These are phyloP conservation scores for Dendrobium huoshanense DNA, from an alignment of 106 monocot genomes.

Conservation along the genomic window DNA sequence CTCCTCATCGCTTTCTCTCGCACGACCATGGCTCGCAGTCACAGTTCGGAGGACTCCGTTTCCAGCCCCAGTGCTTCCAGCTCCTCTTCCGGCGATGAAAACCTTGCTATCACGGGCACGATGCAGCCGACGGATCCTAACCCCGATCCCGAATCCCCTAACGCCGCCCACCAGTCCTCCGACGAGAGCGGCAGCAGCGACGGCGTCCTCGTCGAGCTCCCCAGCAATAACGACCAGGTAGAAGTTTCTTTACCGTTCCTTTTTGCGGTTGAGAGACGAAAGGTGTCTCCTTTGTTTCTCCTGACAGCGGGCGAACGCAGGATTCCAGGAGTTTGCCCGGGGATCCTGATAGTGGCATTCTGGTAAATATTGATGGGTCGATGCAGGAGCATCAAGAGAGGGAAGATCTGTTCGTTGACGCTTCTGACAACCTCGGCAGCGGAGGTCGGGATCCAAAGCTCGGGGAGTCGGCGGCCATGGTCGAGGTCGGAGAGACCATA, in stretches of 20 bases:
- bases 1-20: neutral
- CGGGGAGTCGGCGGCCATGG: conserved; percentile 57
- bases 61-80: conserved; percentile 18
- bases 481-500: conserved; percentile 51
- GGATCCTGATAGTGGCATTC: conserved; percentile 53
- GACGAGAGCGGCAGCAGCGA: conserved; percentile 72
- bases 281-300: neutral
- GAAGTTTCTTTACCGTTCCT: neutral
- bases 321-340: conserved; percentile 17
- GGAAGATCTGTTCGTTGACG: conserved; percentile 85
- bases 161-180: conserved; percentile 26
- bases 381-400: conserved; percentile 52
- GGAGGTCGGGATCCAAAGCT: conserved; percentile 24
- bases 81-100: conserved; percentile 5
- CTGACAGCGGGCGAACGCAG: conserved; percentile 13
- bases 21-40: conserved; percentile 10
- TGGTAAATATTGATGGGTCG: conserved; percentile 79
- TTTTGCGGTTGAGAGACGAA: neutral
- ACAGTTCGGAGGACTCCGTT: conserved; percentile 23
- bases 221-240: conserved; percentile 42
- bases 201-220: conserved; percentile 91
- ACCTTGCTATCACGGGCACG: conserved; percentile 2
- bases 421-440: conserved; percentile 50
- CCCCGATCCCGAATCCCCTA: conserved; percentile 15
- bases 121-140: conserved; percentile 2